A percentile compares a stretch with the other conserved stretches of the same genome.
phyloP scores from a whole-genome alignment of 192 early-diverging fungal species.

The Coemansia sp. region DNA sequence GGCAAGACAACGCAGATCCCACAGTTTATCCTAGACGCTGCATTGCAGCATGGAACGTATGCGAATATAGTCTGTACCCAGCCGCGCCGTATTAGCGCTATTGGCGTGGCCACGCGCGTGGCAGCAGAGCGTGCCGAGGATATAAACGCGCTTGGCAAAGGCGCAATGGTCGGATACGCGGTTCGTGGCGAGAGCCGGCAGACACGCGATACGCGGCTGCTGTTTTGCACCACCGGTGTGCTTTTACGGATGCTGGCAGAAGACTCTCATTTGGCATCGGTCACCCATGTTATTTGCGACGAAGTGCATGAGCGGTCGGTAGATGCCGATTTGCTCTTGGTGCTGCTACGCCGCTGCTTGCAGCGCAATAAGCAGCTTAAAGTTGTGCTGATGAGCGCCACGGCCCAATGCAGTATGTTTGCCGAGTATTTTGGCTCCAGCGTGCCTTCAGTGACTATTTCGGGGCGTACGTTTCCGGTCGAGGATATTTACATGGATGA shows the following conservation, averaged over 20 bases:
- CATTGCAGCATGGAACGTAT: conserved; percentile 46
- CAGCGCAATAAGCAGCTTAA: conserved; percentile 52
- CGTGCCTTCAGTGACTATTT: conserved; percentile 62
- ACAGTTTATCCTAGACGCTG: conserved; percentile 78
- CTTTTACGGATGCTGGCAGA: conserved; percentile 56
- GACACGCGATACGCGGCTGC: conserved; percentile 51
- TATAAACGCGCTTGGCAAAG: background rate
- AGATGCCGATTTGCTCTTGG: conserved; percentile 80
- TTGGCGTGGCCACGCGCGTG: conserved; percentile 63
- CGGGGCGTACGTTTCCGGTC: conserved; percentile 76
- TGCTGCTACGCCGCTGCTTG: conserved; percentile 66
- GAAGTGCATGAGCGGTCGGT: conserved; percentile 84
- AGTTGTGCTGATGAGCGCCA: conserved; percentile 91
- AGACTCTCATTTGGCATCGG: conserved; percentile 10
- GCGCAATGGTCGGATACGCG: conserved; percentile 51
- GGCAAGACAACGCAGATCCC: conserved; percentile 76
- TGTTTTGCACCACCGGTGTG: conserved; percentile 70
- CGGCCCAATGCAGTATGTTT: conserved; percentile 77
- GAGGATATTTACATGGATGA: conserved; percentile 59
- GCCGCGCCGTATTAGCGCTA: conserved; percentile 78
- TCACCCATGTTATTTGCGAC: conserved; percentile 69
- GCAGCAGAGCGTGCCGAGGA: conserved; percentile 60
- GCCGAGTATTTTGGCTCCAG: conserved; percentile 67
- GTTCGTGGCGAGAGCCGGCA: conserved; percentile 67
- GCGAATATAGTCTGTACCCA: conserved; percentile 84